A percentile compares a stretch with the other conserved stretches of the same genome.
These are phyloP conservation scores for Diphasiastrum complanatum DNA, from an alignment of 83 land plant genomes.

Conservation along the genomic window DNA sequence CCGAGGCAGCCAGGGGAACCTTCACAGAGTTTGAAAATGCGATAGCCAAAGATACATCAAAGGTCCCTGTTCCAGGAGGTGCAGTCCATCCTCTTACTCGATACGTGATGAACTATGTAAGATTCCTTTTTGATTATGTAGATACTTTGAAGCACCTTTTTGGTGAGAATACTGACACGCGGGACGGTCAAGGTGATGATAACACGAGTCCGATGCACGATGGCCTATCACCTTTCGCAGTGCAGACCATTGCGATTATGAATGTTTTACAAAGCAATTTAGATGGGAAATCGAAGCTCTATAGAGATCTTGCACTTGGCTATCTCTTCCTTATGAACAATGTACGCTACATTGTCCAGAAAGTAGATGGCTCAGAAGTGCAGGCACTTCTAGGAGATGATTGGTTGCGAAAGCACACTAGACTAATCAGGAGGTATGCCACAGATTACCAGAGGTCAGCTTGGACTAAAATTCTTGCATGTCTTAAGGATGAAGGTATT, in stretches of 20 bases:
- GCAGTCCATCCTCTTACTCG: constrained; percentile 79
- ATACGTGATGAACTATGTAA: constrained; percentile 73
- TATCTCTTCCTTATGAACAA: constrained; percentile 77
- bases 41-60: constrained; percentile 46
- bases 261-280: constrained; percentile 51
- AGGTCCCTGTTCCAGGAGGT: constrained; percentile 57
- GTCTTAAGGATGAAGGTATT: constrained; percentile 58
- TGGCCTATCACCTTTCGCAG: constrained; percentile 33
- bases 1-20: constrained; percentile 49
- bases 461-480: constrained; percentile 47
- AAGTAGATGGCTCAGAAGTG: constrained; percentile 56
- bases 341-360: constrained; percentile 61
- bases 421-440: constrained; percentile 50
- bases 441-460: constrained; percentile 63
- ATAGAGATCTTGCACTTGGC: constrained; percentile 51
- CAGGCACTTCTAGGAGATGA: constrained; percentile 38
- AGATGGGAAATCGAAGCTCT: constrained; percentile 54
- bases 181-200: not conserved
- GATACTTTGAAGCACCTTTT: constrained; percentile 56
- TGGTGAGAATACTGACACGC: constrained; percentile 14
- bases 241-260: constrained; percentile 46
- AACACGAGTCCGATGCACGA: not conserved
- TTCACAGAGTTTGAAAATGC: constrained; percentile 73
- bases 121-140: constrained; percentile 63
- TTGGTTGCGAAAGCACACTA: constrained; percentile 45